Percentiles rank a stretch among this genome's conserved stretches.
Conservation (phyloP, 495 filamentous ascomycete species). For the Lophiotrema nucula region DNA sequence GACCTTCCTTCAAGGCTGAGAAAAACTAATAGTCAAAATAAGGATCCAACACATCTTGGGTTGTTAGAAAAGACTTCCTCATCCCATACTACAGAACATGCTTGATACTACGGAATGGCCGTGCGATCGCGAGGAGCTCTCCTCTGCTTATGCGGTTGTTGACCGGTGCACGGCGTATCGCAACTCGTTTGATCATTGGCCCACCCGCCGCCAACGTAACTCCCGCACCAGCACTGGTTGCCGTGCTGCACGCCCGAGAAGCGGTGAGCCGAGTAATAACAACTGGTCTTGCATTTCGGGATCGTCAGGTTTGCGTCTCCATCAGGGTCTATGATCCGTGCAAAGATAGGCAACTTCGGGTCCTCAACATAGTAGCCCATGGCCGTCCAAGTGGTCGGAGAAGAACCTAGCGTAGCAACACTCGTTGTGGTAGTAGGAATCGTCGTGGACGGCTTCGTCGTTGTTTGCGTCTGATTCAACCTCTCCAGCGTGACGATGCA, state of each 20-base stretch:
- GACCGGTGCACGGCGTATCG: constrained; percentile 36
- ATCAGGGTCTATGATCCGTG: constrained; percentile 2
- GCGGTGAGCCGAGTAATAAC: background rate
- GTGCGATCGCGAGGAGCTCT: no score
- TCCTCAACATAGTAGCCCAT: constrained; percentile 6
- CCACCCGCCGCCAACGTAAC: constrained; percentile 32
- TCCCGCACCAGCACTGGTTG: constrained; percentile 38
- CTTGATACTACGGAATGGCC: no score
- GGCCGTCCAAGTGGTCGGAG: constrained; percentile 3
- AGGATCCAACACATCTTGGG: no score
- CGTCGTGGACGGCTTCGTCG: background rate
- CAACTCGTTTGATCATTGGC: constrained; percentile 29
- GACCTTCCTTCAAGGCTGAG: no score
- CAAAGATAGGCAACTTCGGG: background rate
- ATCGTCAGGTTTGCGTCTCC: constrained; percentile 6
- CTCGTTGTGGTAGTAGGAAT: background rate
- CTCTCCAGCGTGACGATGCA: constrained; percentile 11
- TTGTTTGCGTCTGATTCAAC: background rate
- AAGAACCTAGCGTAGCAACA: background rate
- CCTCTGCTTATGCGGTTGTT: no score
- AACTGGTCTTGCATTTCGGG: constrained; percentile 16
- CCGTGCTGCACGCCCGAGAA: constrained; percentile 34
- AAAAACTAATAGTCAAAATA: no score
- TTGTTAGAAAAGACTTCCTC: no score
- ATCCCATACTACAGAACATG: no score